Evolutionary conservation across 495 filamentous ascomycete species (phyloP).

Genomic region (Penicillium odoratum): DNA sequence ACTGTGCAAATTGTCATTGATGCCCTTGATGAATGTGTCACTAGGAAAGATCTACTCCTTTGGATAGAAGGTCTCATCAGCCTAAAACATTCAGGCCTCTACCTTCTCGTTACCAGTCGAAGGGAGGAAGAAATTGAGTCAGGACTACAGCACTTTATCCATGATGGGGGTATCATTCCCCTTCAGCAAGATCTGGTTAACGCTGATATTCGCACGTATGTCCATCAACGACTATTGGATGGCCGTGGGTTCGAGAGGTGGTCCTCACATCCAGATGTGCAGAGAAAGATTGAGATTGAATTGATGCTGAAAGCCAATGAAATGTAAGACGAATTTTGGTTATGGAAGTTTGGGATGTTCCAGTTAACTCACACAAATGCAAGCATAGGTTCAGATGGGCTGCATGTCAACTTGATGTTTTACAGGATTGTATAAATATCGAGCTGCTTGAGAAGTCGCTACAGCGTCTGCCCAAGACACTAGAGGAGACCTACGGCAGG

Average conservation of each 20-base stretch:
- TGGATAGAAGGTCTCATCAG: background rate
- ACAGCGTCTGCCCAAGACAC: background rate
- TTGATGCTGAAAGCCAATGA: constrained; percentile 32
- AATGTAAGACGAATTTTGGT: constrained; percentile 29
- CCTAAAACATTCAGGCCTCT: too few relatives aligned
- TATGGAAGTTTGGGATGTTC: background rate
- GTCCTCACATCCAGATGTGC: background rate
- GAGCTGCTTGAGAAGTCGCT: background rate
- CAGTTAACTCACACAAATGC: background rate
- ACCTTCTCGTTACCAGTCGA: background rate
- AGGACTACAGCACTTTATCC: background rate
- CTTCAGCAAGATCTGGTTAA: background rate
- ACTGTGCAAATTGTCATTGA: background rate
- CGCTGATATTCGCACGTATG: background rate
- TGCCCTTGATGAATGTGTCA: background rate
- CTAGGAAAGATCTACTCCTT: background rate
- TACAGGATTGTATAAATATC: background rate
- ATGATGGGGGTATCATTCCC: background rate
- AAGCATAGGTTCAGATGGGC: background rate
- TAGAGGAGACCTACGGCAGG: background rate
- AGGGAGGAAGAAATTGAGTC: background rate
- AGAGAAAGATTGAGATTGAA: constrained; percentile 18
- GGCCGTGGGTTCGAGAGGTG: background rate
- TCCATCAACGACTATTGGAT: background rate
- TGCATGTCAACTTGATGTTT: background rate